These are phyloP conservation scores for Coccomyxa subellipsoidea DNA, from an alignment of 163 green algal genomes.

Conservation along the genomic window DNA sequence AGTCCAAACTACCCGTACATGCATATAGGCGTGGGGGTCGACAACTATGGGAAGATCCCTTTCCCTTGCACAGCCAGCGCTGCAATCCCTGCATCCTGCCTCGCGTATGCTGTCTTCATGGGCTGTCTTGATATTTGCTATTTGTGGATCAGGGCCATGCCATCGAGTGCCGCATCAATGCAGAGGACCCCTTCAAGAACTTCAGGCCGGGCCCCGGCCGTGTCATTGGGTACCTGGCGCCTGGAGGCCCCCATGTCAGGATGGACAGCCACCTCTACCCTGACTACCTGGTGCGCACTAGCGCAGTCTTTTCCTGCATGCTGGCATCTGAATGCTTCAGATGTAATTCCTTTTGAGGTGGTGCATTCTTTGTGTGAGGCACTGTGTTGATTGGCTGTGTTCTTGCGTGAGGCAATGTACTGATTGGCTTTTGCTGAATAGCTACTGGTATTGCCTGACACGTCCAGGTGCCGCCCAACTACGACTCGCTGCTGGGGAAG, in stretches of 20 bases:
- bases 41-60: too few species aligned
- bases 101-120: too few species aligned
- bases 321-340: not conserved
- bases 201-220: constrained; percentile 84
- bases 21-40: too few species aligned
- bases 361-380: not conserved
- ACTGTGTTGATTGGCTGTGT: not conserved
- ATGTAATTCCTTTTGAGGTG: too few species aligned
- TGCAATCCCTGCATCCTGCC: too few species aligned
- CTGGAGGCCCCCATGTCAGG: constrained; percentile 85
- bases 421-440: not conserved
- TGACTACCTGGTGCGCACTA: constrained; percentile 79
- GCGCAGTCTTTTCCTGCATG: not conserved
- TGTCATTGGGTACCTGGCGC: constrained; percentile 69
- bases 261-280: constrained; percentile 97
- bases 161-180: constrained; percentile 98
- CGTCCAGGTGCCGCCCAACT: constrained; percentile 84
- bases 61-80: too few species aligned
- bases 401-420: not conserved
- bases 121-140: too few species aligned
- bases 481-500: constrained; percentile 97
- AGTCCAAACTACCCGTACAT: too few species aligned
- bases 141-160: constrained; percentile 65
- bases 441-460: not conserved
- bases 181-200: constrained; percentile 95